Evolutionary conservation across 768 basidiomycete genomes (phyloP).

Genomic region (Podaxis sp.): DNA sequence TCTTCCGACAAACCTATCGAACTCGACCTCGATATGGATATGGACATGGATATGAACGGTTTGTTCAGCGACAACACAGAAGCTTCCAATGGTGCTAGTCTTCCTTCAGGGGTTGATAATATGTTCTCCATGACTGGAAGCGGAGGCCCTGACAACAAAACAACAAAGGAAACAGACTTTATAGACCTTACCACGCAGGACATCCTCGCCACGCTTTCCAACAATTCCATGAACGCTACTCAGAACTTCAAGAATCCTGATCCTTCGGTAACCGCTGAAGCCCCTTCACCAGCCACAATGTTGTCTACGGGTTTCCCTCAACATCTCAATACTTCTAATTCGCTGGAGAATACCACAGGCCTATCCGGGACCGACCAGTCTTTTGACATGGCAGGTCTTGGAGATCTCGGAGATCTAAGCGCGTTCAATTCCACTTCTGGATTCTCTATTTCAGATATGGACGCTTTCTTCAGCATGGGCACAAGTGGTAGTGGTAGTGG

Average conservation of each 20-base stretch:
- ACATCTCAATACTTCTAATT: not conserved
- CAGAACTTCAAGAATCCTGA: not conserved
- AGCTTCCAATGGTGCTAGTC: conserved; percentile 25
- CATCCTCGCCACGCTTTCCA: conserved; percentile 10
- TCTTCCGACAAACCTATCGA: conserved; percentile 83
- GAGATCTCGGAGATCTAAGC: conserved; percentile 10
- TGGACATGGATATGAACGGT: conserved; percentile 56
- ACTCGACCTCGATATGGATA: conserved; percentile 74
- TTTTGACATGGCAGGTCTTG: conserved; percentile 10
- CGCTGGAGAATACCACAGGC: not conserved
- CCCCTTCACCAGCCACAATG: conserved; percentile 9
- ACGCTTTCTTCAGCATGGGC: conserved; percentile 50
- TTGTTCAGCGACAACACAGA: conserved; percentile 53
- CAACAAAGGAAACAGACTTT: conserved; percentile 13
- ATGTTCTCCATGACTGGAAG: conserved; percentile 25
- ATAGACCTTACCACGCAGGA: conserved; percentile 21
- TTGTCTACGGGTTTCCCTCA: conserved; percentile 9
- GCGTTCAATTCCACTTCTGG: conserved; percentile 3
- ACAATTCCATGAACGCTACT: not conserved
- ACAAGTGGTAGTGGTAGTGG: conserved; percentile 22
- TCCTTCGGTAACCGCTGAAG: not conserved
- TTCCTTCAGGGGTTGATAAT: conserved; percentile 12
- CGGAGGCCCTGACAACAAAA: not conserved
- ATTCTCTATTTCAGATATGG: conserved; percentile 34
- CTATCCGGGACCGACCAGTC: conserved; percentile 6